These are phyloP conservation scores for Xenoacremonium recifei DNA, from an alignment of 2,329 filamentous ascomycete species.

Conservation along the genomic window DNA sequence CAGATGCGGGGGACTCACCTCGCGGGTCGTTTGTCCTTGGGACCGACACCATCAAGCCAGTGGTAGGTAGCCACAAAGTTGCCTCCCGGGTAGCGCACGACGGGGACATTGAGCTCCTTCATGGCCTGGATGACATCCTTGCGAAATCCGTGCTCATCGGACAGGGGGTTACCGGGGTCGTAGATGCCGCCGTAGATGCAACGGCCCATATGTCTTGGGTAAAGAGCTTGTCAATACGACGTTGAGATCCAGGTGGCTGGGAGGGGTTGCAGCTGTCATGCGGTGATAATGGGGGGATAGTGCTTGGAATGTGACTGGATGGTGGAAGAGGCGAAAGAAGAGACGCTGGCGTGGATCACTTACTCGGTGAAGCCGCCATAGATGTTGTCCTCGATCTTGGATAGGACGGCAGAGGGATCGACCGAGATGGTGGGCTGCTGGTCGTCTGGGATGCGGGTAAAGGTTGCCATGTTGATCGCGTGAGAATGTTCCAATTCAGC, in stretches of 20 bases:
- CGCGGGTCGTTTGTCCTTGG: conserved; percentile 63
- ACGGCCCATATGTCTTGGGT: conserved; percentile 83
- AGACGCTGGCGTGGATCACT: conserved; percentile 26
- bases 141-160: conserved; percentile 73
- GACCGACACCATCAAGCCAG: conserved; percentile 80
- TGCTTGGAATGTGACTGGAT: neutral
- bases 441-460: conserved; percentile 63
- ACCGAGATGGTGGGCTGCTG: conserved; percentile 64
- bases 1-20: conserved; percentile 20
- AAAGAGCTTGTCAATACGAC: conserved; percentile 9
- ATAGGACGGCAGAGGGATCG: conserved; percentile 62
- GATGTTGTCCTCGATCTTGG: conserved; percentile 75
- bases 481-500: too few relatives aligned
- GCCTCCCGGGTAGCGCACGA: conserved; percentile 78
- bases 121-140: conserved; percentile 75
- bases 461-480: conserved; percentile 64
- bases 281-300: neutral
- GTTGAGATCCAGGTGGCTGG: too few relatives aligned
- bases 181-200: conserved; percentile 88
- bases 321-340: neutral
- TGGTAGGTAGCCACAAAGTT: conserved; percentile 86
- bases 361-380: conserved; percentile 86
- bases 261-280: too few relatives aligned
- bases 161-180: conserved; percentile 71
- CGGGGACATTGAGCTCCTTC: conserved; percentile 71